Base-by-base conservation (phyloP, 768 basidiomycete species). In the Cystofilobasidium ferigula region DNA sequence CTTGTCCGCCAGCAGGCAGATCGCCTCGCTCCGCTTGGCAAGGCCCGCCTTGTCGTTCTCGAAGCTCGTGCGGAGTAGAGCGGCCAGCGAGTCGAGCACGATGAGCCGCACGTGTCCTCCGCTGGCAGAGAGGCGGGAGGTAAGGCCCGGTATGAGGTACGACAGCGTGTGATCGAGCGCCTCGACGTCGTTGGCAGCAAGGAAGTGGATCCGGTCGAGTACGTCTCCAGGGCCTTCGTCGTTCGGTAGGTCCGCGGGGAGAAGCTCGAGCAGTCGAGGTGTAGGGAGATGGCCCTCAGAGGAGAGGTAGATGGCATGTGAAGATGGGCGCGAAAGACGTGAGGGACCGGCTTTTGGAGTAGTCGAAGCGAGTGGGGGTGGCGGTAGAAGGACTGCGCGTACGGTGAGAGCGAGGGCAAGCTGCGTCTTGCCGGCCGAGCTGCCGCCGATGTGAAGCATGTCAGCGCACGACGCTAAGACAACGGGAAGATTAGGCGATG, bases 351-450 rank as follows among this genome's bases (percentile, higher is more conserved):
- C n/a, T n/a, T n/a, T n/a, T n/a, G n/a, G 57, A 48, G 57, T 8
- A 38, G 57, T 22, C 36, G 47, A 30, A 54, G 30, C 24, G 51
- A 36, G 45, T 61, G 14, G 22, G 47, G 18, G 38, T 43, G 4
- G 32, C 32, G 36, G 24, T 47, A 43, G 74, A 72, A 54, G 26
- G 71, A 28, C 8, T 87, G 84, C 0, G 88, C 79, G 73, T 97
- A 93, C 0, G 88, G 86, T 26, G 82, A 79, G 35, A 94, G 78
- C 4, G 89, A 83, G 24, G 90, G 81, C 70, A 93, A 98, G 76
- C 71, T 98, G 92, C 0, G 91, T 91, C 78, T 99, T 99, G 43
- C 95, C 95, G 32, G 94, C 85, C 28, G 91, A 86, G 73, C 95
- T 99, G 73, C 20, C 42, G 35, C 45, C 22, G 5, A 45, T 1